Conservation (phyloP, 2,329 filamentous ascomycete species). For the Aspergillus sclerotialis region DNA sequence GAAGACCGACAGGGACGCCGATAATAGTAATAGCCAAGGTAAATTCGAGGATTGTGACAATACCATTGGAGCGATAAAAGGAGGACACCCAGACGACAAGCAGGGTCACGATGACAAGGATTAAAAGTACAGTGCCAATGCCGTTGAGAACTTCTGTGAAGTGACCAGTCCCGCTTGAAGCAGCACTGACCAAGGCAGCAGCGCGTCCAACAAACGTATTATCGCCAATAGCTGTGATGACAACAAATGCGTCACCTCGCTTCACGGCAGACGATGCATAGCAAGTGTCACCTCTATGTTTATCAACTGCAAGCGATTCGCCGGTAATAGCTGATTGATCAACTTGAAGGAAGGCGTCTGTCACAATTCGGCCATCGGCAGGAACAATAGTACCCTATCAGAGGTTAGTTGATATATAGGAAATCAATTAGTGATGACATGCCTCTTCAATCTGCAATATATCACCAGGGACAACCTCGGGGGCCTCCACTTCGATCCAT, state of each 20-base stretch:
- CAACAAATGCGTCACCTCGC: constrained; percentile 77
- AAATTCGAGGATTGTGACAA: constrained; percentile 73
- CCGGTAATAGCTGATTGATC: constrained; percentile 90
- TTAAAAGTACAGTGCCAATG: constrained; percentile 72
- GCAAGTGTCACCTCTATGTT: constrained; percentile 72
- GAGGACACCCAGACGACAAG: constrained; percentile 78
- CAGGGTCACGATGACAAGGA: constrained; percentile 73
- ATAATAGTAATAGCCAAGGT: constrained; percentile 86
- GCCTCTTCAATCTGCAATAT: constrained; percentile 80
- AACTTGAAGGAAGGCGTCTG: constrained; percentile 79
- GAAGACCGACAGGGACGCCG: constrained; percentile 87
- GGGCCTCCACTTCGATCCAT: constrained; percentile 71
- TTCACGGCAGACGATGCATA: constrained; percentile 85
- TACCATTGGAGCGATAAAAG: constrained; percentile 80
- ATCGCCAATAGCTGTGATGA: constrained; percentile 79
- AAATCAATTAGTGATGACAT: constrained; percentile 11
- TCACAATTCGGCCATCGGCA: constrained; percentile 79
- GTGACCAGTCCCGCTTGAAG: constrained; percentile 68
- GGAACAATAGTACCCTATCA: constrained; percentile 73
- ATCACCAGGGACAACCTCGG: constrained; percentile 81
- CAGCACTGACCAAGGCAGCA: constrained; percentile 75
- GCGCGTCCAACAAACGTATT: constrained; percentile 85
- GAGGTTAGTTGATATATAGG: constrained; percentile 3
- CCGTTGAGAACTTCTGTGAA: constrained; percentile 87
- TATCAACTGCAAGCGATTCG: constrained; percentile 86